A percentile compares a stretch with the other conserved stretches of the same genome.
Conservation (phyloP, 2,329 filamentous ascomycete genomes). For the Ceratocystis harringtonii region DNA sequence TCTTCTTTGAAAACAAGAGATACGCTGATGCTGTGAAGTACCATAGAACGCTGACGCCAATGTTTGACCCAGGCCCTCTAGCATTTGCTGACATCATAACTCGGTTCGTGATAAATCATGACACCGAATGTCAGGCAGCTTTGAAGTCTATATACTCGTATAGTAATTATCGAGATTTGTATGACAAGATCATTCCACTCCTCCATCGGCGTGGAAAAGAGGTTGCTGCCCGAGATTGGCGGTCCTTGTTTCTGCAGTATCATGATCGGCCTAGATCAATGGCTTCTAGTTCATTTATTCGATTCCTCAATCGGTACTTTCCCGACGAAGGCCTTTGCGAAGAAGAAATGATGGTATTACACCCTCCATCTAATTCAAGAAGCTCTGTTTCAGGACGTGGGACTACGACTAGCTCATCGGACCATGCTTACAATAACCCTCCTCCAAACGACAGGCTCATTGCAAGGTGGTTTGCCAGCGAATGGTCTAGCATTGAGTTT, state of each 20-base stretch:
- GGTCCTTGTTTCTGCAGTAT: constrained; percentile 27
- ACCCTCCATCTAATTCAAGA: constrained; percentile 6
- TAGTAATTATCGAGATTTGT: constrained; percentile 31
- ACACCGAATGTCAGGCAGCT: constrained; percentile 25
- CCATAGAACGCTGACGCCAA: constrained; percentile 32
- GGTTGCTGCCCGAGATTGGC: constrained; percentile 33
- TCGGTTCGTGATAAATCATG: constrained; percentile 27
- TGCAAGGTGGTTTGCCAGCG: constrained; percentile 64
- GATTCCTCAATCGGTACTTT: constrained; percentile 34
- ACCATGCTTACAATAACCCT: not conserved
- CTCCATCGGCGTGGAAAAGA: constrained; percentile 35
- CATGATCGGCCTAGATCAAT: constrained; percentile 14
- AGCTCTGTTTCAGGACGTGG: not conserved
- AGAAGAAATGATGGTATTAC: constrained; percentile 25
- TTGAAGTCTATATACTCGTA: constrained; percentile 33
- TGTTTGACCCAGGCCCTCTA: constrained; percentile 29
- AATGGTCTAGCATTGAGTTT: constrained; percentile 55
- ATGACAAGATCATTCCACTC: constrained; percentile 37
- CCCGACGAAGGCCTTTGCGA: constrained; percentile 26
- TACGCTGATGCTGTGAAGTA: constrained; percentile 30
- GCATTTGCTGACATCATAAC: constrained; percentile 32
- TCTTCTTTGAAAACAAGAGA: constrained; percentile 28
- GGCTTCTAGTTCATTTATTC: constrained; percentile 34
- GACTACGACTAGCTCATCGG: not conserved
- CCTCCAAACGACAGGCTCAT: constrained; percentile 50